phyloP scores from a whole-genome alignment of 345 rosid species.

The Diplotaxis tenuifolia region DNA sequence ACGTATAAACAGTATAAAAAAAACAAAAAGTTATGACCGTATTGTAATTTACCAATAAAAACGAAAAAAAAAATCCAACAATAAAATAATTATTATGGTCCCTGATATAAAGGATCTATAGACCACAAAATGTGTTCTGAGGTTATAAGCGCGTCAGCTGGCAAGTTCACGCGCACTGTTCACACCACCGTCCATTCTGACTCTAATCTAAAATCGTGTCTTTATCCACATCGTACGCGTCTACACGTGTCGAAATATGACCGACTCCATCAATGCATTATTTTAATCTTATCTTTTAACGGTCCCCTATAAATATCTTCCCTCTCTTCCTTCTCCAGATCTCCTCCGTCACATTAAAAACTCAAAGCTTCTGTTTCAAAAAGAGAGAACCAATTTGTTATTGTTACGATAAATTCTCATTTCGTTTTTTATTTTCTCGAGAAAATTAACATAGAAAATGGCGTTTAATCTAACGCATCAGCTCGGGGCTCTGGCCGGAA shows the following conservation, averaged over 20 bases:
- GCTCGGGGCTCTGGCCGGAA: constrained; percentile 66
- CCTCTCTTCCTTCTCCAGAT: neutral
- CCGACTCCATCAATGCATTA: neutral
- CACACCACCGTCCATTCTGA: constrained; percentile 52
- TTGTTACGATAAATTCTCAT: neutral
- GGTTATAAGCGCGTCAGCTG: constrained; percentile 32
- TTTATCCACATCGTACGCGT: constrained; percentile 17
- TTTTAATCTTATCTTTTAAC: constrained; percentile 35
- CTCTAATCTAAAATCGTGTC: constrained; percentile 41
- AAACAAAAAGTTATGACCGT: neutral
- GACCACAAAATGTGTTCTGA: constrained; percentile 27
- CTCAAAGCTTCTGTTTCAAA: neutral
- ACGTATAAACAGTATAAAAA: constrained; percentile 16
- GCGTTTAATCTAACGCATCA: constrained; percentile 69
- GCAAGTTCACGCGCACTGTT: constrained; percentile 40
- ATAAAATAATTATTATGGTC: constrained; percentile 1
- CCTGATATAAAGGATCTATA: neutral
- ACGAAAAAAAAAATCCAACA: neutral
- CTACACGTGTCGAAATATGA: constrained; percentile 38
- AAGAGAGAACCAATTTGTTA: neutral
- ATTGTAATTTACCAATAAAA: neutral
- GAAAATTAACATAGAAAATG: constrained; percentile 38
- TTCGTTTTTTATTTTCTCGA: neutral
- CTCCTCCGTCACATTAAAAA: constrained; percentile 1
- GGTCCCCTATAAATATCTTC: constrained; percentile 30